Evolutionary conservation across 805 yeast genomes (phyloP).

Genomic region (Wickerhamiella brachini): DNA sequence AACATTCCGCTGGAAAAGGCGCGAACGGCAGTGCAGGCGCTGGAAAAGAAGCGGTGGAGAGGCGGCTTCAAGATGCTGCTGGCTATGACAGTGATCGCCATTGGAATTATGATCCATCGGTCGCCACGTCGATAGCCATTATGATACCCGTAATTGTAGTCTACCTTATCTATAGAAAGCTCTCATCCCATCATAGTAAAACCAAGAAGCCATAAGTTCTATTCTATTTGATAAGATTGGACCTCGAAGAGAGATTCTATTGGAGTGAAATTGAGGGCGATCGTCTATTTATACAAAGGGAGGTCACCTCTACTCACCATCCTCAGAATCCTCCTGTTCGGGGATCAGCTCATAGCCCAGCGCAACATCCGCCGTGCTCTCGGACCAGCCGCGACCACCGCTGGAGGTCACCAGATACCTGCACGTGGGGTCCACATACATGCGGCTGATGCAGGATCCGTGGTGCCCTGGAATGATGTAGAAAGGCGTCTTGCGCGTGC

Average conservation of each 20-base stretch:
- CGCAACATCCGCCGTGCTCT: constrained; percentile 69
- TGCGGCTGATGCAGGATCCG: constrained; percentile 72
- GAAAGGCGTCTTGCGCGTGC: constrained; percentile 44
- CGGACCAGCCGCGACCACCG: constrained; percentile 94
- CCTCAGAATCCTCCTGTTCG: constrained; percentile 1
- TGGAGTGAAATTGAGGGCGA: too few relatives aligned
- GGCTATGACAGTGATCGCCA: constrained; percentile 10
- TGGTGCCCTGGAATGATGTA: constrained; percentile 92
- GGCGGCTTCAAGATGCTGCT: constrained; percentile 3
- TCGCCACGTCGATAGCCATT: not conserved
- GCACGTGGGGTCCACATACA: constrained; percentile 76
- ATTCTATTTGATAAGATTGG: too few relatives aligned
- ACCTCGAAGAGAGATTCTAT: too few relatives aligned
- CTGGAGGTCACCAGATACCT: constrained; percentile 80
- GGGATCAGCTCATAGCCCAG: constrained; percentile 43
- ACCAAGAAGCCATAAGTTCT: too few relatives aligned
- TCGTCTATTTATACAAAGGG: too few relatives aligned
- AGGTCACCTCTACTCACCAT: not conserved
- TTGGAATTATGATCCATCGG: not conserved
- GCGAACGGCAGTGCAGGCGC: not conserved
- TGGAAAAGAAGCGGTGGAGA: not conserved
- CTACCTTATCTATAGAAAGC: too few relatives aligned
- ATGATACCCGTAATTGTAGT: too few relatives aligned
- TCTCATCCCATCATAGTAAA: too few relatives aligned
- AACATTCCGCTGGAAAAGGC: not conserved